Base-by-base conservation (phyloP, 2,329 filamentous ascomycete species). In the Eutypa lata region DNA sequence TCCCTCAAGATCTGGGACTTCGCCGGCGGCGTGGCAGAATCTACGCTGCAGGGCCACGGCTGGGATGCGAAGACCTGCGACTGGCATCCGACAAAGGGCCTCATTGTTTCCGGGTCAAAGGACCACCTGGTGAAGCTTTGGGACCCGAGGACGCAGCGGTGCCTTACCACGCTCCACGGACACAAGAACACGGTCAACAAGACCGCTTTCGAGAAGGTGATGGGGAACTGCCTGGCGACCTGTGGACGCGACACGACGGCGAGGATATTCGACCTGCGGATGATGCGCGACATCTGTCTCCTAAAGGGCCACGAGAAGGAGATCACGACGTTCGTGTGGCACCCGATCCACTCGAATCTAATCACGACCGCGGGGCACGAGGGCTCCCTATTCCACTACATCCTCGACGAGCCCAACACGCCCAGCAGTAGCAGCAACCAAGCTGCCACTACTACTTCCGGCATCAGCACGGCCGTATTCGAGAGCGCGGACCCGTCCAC, bases 41-140 rank as follows among this genome's bases (percentile, higher is more conserved):
- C 87, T 1, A 88, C 88, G 11, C 75, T 99, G 38, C 89, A 87
- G 38, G 94, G 94, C n/a, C 94, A 99, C 70, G 91, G 91, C 58
- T 99, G 94, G 94, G 94, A 99, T 68, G 92, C 91, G 19, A 97
- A 97, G 72, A 90, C 87, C 50, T 95, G 95, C 53, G 93, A 99
- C 68, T 99, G 94, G 94, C 94, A 99, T 74, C 92, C 93, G 1
- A 89, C 88, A 19, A 97, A 97, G 74, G 94, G 94, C 1, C 75
- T 99, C 4, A 81, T 99, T 31, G 93, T 96, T 3, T 97, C 94
- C 1, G 94, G 94, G 37, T 97, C 93, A 11, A 99, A 99, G 73
- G 94, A 99, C 66, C 93, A 99, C 71, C 79, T 96, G 57, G 91
- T 99, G 65, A 97, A 97, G 71, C 84, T 99, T 43, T 99, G 94